Conservation (phyloP, 2,329 filamentous ascomycete species). For the Trichoderma sp. region DNA sequence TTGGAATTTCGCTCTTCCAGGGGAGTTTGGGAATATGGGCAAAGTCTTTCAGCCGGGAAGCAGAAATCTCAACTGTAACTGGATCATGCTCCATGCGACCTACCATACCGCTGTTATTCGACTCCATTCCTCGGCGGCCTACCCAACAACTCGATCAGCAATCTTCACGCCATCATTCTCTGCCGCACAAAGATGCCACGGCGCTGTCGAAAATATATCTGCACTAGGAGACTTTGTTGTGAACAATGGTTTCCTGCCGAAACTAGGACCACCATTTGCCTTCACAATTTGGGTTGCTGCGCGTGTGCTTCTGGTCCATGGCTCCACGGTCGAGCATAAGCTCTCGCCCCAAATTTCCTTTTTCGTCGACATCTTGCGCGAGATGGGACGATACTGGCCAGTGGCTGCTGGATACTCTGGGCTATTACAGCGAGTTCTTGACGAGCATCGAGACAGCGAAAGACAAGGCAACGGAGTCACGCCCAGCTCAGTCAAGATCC, state of each 20-base stretch:
- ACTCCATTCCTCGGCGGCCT: constrained; percentile 87
- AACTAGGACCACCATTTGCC: constrained; percentile 86
- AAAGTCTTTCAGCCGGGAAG: constrained; percentile 71
- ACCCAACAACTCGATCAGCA: constrained; percentile 82
- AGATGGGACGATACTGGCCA: constrained; percentile 82
- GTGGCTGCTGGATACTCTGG: constrained; percentile 81
- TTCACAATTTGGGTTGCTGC: constrained; percentile 93
- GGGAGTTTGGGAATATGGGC: constrained; percentile 81
- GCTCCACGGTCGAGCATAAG: constrained; percentile 83
- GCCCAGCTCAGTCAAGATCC: constrained; percentile 79
- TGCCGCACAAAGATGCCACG: constrained; percentile 79
- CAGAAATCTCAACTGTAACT: constrained; percentile 74
- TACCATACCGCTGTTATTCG: constrained; percentile 90
- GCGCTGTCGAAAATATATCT: constrained; percentile 80
- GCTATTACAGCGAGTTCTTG: constrained; percentile 78
- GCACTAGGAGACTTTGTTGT: constrained; percentile 77
- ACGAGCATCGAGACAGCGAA: constrained; percentile 81
- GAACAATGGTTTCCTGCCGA: constrained; percentile 70
- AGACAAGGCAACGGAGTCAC: constrained; percentile 72
- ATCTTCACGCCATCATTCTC: constrained; percentile 89
- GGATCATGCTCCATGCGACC: constrained; percentile 89
- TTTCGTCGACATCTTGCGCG: constrained; percentile 77
- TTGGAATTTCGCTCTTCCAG: constrained; percentile 83
- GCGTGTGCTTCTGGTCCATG: constrained; percentile 82
- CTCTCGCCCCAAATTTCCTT: constrained; percentile 77